A percentile compares a stretch with the other conserved stretches of the same genome.
phyloP scores from a whole-genome alignment of 768 basidiomycete genomes.

The Rhodotorula paludigena region DNA sequence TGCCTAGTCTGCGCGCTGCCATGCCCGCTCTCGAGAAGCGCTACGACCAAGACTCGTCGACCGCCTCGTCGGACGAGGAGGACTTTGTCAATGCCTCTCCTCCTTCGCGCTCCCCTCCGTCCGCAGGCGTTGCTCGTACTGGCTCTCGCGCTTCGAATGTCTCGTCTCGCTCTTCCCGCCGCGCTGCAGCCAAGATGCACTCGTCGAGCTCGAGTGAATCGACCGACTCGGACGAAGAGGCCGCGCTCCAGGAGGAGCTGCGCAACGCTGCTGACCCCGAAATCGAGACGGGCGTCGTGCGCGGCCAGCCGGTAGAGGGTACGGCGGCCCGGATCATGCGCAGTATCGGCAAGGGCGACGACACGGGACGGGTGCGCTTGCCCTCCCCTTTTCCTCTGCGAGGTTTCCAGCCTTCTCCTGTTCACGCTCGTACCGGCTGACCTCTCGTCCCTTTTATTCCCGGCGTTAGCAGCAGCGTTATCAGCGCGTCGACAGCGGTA shows the following conservation, averaged over 20 bases:
- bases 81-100: conserved; percentile 26
- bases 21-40: conserved; percentile 19
- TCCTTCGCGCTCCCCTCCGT: not conserved
- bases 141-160: conserved; percentile 17
- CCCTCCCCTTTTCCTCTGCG: too few species aligned
- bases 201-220: conserved; percentile 5
- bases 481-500: too few species aligned
- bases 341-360: conserved; percentile 5
- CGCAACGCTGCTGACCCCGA: conserved; percentile 5
- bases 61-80: conserved; percentile 9
- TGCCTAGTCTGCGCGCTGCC: not conserved
- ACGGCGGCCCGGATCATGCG: conserved; percentile 10
- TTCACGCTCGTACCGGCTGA: not conserved
- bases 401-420: too few species aligned
- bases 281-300: conserved; percentile 15
- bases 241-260: conserved; percentile 13
- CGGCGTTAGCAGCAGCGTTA: too few species aligned
- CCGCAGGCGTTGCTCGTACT: not conserved
- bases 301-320: conserved; percentile 12
- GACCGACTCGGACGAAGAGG: conserved; percentile 27
- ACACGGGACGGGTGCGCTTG: not conserved
- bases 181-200: not conserved
- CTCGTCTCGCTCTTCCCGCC: conserved; percentile 2
- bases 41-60: conserved; percentile 20
- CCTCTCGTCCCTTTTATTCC: too few species aligned